These are phyloP conservation scores for Skeletonema grethae DNA, from an alignment of 108 stramenopile species.

Conservation along the genomic window DNA sequence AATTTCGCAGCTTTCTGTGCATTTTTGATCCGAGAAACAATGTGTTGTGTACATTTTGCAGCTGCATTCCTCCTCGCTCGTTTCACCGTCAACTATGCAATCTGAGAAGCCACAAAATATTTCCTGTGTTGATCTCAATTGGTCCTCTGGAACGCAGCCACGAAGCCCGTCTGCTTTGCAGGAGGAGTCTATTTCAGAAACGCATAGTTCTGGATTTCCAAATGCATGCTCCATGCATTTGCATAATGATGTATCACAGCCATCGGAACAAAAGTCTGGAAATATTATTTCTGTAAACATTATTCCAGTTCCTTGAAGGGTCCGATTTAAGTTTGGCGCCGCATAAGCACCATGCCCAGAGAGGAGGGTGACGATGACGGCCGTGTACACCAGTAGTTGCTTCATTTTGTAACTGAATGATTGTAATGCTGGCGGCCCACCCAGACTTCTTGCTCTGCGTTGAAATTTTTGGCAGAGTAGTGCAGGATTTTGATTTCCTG, in stretches of 20 bases:
- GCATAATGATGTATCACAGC: too few species aligned
- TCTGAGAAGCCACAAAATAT: constrained; percentile 6
- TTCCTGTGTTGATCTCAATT: neutral
- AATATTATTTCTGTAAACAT: too few species aligned
- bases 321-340: too few species aligned
- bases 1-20: neutral
- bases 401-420: neutral
- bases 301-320: too few species aligned
- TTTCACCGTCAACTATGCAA: neutral
- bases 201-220: neutral
- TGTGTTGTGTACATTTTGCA: neutral
- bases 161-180: neutral
- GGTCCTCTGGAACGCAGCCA: constrained; percentile 3
- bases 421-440: too few species aligned
- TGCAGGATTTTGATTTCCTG: too few species aligned
- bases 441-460: neutral
- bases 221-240: neutral
- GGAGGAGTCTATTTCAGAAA: constrained; percentile 7
- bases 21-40: neutral
- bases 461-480: neutral
- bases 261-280: too few species aligned
- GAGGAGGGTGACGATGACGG: too few species aligned
- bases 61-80: constrained; percentile 2
- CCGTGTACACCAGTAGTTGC: too few species aligned
- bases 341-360: too few species aligned